Percentiles rank a stretch among this genome's conserved stretches.
Conservation (phyloP, 192 early-diverging fungal species). For the Piromyces sp. region DNA sequence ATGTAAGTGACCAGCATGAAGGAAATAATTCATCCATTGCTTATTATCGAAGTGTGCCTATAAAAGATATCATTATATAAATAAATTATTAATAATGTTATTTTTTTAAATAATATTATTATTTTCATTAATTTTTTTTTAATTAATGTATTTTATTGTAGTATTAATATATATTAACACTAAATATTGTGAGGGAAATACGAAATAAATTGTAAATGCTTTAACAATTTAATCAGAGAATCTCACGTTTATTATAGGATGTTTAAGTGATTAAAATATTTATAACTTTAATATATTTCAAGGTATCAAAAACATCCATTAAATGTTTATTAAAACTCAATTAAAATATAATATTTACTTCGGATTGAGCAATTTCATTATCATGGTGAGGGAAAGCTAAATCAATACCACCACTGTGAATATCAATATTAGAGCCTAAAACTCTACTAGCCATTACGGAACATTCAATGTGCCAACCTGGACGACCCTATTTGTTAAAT, state of each 20-base stretch:
- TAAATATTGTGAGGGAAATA: neutral
- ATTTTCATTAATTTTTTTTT: too few species aligned
- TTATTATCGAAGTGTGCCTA: constrained; percentile 64
- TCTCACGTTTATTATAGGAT: neutral
- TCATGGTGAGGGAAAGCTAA: constrained; percentile 97
- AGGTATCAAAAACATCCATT: neutral
- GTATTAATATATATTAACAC: neutral
- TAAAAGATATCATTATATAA: neutral
- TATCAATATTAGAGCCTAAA: constrained; percentile 71
- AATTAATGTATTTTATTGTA: too few species aligned
- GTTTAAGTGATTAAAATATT: neutral
- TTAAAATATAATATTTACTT: constrained; percentile 18
- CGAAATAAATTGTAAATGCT: neutral
- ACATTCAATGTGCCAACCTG: constrained; percentile 99
- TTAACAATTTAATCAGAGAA: neutral
- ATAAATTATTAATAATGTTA: neutral
- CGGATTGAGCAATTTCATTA: constrained; percentile 90
- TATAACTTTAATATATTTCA: neutral
- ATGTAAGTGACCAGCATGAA: constrained; percentile 88
- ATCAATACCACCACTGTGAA: constrained; percentile 92
- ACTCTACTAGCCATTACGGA: constrained; percentile 92
- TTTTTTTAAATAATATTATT: neutral
- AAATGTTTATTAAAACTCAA: neutral
- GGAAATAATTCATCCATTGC: constrained; percentile 99
- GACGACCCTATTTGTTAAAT: constrained; percentile 49